These are phyloP conservation scores for Penicillium pulvis DNA, from an alignment of 495 filamentous ascomycete genomes.

Conservation along the genomic window DNA sequence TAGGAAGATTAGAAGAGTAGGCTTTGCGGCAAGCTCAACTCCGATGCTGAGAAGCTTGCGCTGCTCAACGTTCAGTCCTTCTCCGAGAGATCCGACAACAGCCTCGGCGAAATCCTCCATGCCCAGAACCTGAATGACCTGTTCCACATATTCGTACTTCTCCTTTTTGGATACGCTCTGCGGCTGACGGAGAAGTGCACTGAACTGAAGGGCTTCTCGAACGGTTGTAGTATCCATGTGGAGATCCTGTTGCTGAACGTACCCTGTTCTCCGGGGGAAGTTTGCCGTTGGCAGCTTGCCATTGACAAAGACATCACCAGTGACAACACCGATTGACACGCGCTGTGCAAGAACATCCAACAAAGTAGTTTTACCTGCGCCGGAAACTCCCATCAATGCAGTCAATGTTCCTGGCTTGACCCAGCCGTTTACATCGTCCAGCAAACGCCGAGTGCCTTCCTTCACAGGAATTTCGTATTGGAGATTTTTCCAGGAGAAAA, in stretches of 20 bases:
- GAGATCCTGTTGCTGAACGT: conserved; percentile 91
- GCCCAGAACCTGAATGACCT: conserved; percentile 49
- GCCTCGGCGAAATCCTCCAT: conserved; percentile 48
- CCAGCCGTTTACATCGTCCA: conserved; percentile 63
- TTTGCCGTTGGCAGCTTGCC: conserved; percentile 59
- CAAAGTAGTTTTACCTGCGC: conserved; percentile 67
- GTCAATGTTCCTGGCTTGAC: conserved; percentile 67
- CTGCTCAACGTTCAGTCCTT: conserved; percentile 85
- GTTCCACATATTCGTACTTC: conserved; percentile 50
- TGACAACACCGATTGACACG: conserved; percentile 50
- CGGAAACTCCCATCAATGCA: conserved; percentile 60
- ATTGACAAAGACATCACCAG: conserved; percentile 54
- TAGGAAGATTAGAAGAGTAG: conserved; percentile 80
- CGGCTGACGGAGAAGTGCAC: conserved; percentile 82
- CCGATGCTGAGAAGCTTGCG: conserved; percentile 86
- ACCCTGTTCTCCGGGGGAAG: conserved; percentile 90
- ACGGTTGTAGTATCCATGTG: conserved; percentile 86
- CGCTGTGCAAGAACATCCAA: conserved; percentile 60
- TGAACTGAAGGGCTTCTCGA: conserved; percentile 79
- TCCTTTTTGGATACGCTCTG: conserved; percentile 38
- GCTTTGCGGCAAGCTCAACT: conserved; percentile 87
- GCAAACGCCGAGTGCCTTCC: conserved; percentile 54
- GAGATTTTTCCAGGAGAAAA: conserved; percentile 73
- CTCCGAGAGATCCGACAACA: conserved; percentile 42
- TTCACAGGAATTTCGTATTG: conserved; percentile 65